Conservation (phyloP, 306 rosid species). For the Rosa multiflora region DNA sequence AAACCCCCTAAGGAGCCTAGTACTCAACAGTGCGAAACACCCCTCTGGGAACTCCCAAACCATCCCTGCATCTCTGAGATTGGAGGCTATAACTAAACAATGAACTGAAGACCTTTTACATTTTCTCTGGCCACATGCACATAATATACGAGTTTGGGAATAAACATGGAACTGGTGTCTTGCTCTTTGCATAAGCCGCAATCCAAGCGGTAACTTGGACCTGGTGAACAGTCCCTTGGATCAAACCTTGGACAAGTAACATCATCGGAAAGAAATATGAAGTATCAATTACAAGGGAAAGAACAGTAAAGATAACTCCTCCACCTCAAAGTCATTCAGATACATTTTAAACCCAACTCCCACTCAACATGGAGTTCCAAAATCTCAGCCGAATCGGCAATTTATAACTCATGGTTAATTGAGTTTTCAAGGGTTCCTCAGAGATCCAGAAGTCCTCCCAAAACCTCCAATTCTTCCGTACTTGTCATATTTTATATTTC, state of each 20-base stretch:
- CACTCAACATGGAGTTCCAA: not conserved
- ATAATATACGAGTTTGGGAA: not conserved
- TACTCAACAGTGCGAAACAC: not conserved
- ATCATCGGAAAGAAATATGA: not conserved
- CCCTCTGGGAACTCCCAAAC: not conserved
- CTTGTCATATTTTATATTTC: not conserved
- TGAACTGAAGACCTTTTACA: not conserved
- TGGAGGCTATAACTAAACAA: not conserved
- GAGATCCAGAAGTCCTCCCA: not conserved
- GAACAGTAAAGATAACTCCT: not conserved
- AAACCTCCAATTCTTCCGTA: not conserved
- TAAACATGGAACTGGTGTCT: not conserved
- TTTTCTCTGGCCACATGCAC: not conserved
- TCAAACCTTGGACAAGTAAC: not conserved
- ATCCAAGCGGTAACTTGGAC: not conserved
- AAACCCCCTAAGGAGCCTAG: not conserved
- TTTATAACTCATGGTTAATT: not conserved
- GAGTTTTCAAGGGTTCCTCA: not conserved
- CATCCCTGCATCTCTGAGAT: conserved; percentile 2
- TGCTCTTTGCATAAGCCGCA: not conserved
- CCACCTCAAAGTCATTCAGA: not conserved
- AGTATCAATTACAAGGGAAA: not conserved
- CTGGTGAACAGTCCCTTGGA: not conserved
- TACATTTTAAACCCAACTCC: not conserved
- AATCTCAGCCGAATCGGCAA: not conserved